Percentiles rank a stretch among this genome's conserved stretches.
phyloP scores from a whole-genome alignment of 2,329 filamentous ascomycete species.

The Ophiostoma tasmaniense region DNA sequence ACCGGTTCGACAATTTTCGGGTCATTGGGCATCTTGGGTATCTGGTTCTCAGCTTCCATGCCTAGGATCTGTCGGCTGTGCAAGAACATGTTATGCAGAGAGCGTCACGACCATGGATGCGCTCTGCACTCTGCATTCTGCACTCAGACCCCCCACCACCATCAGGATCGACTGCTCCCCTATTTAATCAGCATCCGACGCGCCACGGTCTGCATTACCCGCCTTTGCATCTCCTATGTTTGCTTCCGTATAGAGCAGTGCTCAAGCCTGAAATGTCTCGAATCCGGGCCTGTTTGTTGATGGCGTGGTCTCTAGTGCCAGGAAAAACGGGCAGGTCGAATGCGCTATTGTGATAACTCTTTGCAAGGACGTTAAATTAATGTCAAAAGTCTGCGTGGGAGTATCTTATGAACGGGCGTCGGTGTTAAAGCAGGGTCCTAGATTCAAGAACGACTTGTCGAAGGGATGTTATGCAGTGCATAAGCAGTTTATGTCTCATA shows the following conservation, averaged over 20 bases:
- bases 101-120: not conserved
- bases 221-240: not conserved
- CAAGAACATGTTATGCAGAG: not conserved
- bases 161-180: not conserved
- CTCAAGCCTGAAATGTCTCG: not conserved
- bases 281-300: not conserved
- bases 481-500: not conserved
- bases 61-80: not conserved
- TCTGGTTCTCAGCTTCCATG: not conserved
- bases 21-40: too few species aligned
- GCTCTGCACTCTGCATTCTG: too few species aligned
- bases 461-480: not conserved
- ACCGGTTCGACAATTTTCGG: too few species aligned
- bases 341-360: not conserved
- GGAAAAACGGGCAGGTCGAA: too few species aligned
- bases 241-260: not conserved
- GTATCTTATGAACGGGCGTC: not conserved
- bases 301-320: not conserved
- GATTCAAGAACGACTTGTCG: not conserved
- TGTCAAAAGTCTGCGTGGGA: not conserved
- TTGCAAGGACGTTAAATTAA: not conserved
- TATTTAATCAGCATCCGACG: not conserved
- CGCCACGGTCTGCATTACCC: not conserved
- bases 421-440: not conserved
- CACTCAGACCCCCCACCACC: not conserved